Evolutionary conservation across 2,329 filamentous ascomycete genomes (phyloP).

Genomic region (Ophiostoma sp.): DNA sequence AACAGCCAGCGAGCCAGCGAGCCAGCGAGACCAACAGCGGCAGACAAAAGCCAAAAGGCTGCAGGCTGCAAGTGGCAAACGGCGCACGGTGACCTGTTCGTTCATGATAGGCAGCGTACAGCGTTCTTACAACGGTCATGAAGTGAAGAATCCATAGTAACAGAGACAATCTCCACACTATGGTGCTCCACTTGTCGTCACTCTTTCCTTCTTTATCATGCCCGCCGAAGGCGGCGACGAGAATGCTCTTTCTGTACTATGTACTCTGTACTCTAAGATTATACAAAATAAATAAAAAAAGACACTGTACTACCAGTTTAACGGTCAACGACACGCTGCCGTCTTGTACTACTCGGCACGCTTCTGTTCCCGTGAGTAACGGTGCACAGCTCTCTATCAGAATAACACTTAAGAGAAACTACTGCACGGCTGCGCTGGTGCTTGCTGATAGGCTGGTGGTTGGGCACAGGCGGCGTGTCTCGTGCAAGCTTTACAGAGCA

Average conservation of each 20-base stretch:
- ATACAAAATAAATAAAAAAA: not conserved
- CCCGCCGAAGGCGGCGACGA: not conserved
- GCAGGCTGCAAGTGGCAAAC: too few relatives aligned
- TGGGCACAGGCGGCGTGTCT: not conserved
- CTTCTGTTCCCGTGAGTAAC: not conserved
- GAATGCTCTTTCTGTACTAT: too few relatives aligned
- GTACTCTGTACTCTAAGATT: not conserved
- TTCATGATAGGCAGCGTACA: not conserved
- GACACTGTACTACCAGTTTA: not conserved
- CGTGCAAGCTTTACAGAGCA: too few relatives aligned
- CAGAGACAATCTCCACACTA: not conserved
- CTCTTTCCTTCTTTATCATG: not conserved
- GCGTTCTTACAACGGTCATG: too few relatives aligned
- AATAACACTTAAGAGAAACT: not conserved
- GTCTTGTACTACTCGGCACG: not conserved
- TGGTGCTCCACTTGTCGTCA: not conserved
- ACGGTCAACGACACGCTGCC: not conserved
- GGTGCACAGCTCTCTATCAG: not conserved
- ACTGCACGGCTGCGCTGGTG: conserved; percentile 14
- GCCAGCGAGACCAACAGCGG: too few relatives aligned
- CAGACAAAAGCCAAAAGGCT: too few relatives aligned
- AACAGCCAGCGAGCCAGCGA: too few relatives aligned
- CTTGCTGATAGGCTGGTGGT: not conserved
- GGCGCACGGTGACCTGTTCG: not conserved
- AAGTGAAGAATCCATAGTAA: not conserved